Conservation (phyloP, 306 rosid species). For the Inga oerstediana region DNA sequence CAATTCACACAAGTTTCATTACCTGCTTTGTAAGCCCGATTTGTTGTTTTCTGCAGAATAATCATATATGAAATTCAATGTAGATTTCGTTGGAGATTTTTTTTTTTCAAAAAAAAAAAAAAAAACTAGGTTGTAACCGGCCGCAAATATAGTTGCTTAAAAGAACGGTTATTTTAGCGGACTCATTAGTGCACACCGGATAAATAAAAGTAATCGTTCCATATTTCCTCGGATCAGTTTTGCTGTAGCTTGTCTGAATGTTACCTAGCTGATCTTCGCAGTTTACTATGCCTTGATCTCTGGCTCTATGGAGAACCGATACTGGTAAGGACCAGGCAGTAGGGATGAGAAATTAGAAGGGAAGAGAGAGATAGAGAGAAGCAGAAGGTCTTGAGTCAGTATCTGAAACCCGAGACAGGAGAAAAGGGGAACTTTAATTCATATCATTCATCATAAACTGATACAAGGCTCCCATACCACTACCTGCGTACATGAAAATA, state of each 20-base stretch:
- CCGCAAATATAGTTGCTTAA: background rate
- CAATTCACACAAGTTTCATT: constrained; percentile 28
- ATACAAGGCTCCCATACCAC: too few species aligned
- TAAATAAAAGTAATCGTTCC: background rate
- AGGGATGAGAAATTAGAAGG: too few species aligned
- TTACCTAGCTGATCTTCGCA: background rate
- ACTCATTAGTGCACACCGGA: background rate
- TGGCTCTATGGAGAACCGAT: background rate
- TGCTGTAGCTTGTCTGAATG: background rate
- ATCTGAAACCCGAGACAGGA: too few species aligned
- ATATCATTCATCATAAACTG: too few species aligned
- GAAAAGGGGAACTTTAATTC: too few species aligned
- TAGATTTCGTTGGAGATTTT: background rate
- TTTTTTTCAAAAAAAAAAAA: background rate
- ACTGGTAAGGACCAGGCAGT: background rate
- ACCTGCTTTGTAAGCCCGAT: constrained; percentile 19
- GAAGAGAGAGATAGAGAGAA: too few species aligned
- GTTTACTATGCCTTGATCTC: background rate
- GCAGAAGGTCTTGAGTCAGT: too few species aligned
- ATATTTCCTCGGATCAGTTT: background rate
- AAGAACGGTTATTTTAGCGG: background rate
- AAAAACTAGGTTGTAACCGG: too few species aligned
- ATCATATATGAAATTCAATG: constrained; percentile 8
- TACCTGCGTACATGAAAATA: too few species aligned
- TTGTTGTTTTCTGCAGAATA: constrained; percentile 24